These are phyloP conservation scores for Moesziomyces parantarcticus DNA, from an alignment of 1,284 basidiomycete genomes.

Conservation along the genomic window DNA sequence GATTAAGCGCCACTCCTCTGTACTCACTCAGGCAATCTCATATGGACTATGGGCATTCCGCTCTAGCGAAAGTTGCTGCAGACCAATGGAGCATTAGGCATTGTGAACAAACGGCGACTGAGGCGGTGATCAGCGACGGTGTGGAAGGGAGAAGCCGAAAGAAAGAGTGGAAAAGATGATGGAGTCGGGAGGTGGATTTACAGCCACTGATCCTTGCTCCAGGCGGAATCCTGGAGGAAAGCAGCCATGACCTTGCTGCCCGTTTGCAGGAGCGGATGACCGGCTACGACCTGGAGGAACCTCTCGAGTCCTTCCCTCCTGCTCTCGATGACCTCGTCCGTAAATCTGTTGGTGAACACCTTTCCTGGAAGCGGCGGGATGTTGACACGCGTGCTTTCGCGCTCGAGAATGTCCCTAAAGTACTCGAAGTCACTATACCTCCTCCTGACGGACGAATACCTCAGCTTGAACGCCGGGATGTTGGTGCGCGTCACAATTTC, in stretches of 20 bases:
- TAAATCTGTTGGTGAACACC: slow-evolving; percentile 78
- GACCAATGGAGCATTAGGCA: too few relatives aligned
- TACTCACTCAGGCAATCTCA: too few relatives aligned
- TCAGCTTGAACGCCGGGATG: slow-evolving; percentile 97
- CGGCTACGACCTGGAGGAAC: slow-evolving; percentile 94
- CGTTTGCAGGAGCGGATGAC: slow-evolving; percentile 96
- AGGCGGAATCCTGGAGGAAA: slow-evolving; percentile 80
- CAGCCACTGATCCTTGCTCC: slow-evolving; percentile 57
- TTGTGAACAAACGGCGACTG: too few relatives aligned
- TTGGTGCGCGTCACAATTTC: slow-evolving; percentile 99
- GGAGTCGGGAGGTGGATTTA: slow-evolving; percentile 3
- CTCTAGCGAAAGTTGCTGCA: too few relatives aligned
- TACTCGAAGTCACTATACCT: slow-evolving; percentile 99
- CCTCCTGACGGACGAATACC: slow-evolving; percentile 90
- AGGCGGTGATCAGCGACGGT: too few relatives aligned
- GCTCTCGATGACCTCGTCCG: slow-evolving; percentile 94
- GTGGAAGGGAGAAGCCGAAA: background rate
- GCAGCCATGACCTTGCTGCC: slow-evolving; percentile 96
- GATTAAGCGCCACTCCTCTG: slow-evolving; percentile 6
- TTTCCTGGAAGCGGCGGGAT: slow-evolving; percentile 97
- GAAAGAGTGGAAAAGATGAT: too few relatives aligned
- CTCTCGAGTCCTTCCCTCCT: slow-evolving; percentile 92
- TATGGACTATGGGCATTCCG: too few relatives aligned
- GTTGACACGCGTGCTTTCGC: slow-evolving; percentile 95
- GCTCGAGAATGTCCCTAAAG: slow-evolving; percentile 96